Evolutionary conservation across 768 basidiomycete genomes (phyloP).

Genomic region (Tylopilus vinaceipallidus): DNA sequence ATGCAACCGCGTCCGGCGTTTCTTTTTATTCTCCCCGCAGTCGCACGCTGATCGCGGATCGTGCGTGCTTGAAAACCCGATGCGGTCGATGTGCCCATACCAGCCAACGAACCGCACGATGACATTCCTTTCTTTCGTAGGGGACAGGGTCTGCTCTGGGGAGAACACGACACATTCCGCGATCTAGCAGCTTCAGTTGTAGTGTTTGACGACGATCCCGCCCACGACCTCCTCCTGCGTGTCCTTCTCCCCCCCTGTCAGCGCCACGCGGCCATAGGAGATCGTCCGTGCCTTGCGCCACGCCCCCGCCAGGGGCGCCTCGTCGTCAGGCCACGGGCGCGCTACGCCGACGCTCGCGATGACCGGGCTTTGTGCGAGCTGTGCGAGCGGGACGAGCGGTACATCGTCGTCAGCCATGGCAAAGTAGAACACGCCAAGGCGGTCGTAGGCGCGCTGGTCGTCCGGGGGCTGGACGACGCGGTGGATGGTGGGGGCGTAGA

Average conservation of each 20-base stretch:
- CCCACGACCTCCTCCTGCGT: constrained; percentile 55
- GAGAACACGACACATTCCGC: too few relatives aligned
- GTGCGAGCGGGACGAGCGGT: constrained; percentile 40
- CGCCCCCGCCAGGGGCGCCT: constrained; percentile 46
- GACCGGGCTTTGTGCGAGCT: constrained; percentile 45
- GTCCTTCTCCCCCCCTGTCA: constrained; percentile 40
- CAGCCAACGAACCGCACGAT: too few relatives aligned
- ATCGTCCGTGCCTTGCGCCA: constrained; percentile 51
- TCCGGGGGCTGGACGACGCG: constrained; percentile 56
- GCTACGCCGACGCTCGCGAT: constrained; percentile 43
- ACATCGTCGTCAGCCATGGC: constrained; percentile 49
- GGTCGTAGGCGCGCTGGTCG: constrained; percentile 46
- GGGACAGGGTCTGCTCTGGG: too few relatives aligned
- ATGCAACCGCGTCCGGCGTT: too few relatives aligned
- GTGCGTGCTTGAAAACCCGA: too few relatives aligned
- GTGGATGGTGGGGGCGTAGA: constrained; percentile 57
- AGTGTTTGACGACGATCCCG: constrained; percentile 57
- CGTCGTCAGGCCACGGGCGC: constrained; percentile 34
- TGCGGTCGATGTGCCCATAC: too few relatives aligned
- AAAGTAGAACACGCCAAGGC: constrained; percentile 60
- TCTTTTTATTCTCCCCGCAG: too few relatives aligned
- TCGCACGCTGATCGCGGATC: too few relatives aligned
- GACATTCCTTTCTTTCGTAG: too few relatives aligned
- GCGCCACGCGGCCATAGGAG: constrained; percentile 47
- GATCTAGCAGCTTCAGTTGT: constrained; percentile 45